Evolutionary conservation across 2,329 filamentous ascomycete genomes (phyloP).

Genomic region (Hysterium pulicare): DNA sequence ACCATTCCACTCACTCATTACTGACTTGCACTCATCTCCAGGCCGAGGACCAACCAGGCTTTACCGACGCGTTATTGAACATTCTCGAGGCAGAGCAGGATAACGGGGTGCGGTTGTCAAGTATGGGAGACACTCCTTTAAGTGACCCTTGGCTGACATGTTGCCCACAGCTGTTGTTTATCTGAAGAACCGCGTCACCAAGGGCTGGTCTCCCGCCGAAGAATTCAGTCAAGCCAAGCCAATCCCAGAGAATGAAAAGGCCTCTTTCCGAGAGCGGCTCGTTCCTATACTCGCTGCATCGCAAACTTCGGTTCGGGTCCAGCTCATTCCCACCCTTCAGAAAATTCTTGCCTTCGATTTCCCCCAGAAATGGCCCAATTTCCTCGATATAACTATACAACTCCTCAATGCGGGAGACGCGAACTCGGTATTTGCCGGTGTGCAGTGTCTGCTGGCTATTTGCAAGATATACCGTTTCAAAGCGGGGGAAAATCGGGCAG

Average conservation of each 20-base stretch:
- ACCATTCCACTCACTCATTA: conserved; percentile 21
- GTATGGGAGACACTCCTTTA: conserved; percentile 54
- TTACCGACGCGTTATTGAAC: conserved; percentile 85
- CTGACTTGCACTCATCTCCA: too few relatives aligned
- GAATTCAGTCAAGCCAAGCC: conserved; percentile 68
- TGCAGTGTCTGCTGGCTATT: conserved; percentile 91
- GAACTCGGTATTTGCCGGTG: conserved; percentile 81
- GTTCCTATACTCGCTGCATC: conserved; percentile 84
- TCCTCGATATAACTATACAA: conserved; percentile 88
- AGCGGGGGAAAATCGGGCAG: conserved; percentile 72
- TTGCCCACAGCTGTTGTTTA: conserved; percentile 77
- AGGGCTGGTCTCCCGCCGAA: conserved; percentile 80
- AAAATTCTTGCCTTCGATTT: conserved; percentile 97
- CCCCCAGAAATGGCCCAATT: conserved; percentile 87
- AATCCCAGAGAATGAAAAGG: conserved; percentile 87
- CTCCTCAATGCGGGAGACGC: conserved; percentile 84
- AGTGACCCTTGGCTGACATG: conserved; percentile 20
- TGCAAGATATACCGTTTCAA: conserved; percentile 97
- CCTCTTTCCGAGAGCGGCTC: conserved; percentile 78
- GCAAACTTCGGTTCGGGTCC: conserved; percentile 77
- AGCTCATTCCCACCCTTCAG: conserved; percentile 90
- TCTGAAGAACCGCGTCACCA: conserved; percentile 94
- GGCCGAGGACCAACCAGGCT: conserved; percentile 88
- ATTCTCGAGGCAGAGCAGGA: conserved; percentile 89
- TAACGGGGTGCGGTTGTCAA: conserved; percentile 77